Evolutionary conservation across 345 rosid species (phyloP), one percentile per base, ranked within the genome.

Genomic region (Eucalyptus pumila): DNA sequence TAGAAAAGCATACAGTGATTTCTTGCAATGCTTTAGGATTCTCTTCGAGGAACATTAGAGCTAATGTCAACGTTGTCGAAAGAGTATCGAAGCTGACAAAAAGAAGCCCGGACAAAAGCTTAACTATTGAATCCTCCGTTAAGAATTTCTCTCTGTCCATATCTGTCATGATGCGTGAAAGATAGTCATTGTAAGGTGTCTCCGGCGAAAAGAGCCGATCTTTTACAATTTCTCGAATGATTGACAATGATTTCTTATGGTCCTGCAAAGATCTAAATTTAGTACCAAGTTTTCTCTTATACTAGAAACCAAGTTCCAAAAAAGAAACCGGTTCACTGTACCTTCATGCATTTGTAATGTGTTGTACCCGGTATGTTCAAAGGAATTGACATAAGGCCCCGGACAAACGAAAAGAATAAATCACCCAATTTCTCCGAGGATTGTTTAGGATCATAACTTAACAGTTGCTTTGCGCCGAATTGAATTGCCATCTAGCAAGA

Each of bases 361-460:
- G 92, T 60, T 17, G 94, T 93, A 54, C 94, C 93, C 34, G 92
- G 94, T 27, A 93, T 83, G 52, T 93, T 91, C 52, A 92, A 11
- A 16, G 95, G 94, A 67, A 93, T 88, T 40, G 95, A 90, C 87
- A 92, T 37, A 26, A 90, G 87, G 30, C 90, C 89, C 14, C 26
- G 3, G 9, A 48, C 5, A 15, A 93, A 23, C 19, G 40, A 32
- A 2, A 48, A 60, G 30, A 86, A 92, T 44, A 19, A 81, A 8
- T 91, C 92, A 23, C 89, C 89, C 56, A 90, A 58, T 40, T 88
- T 89, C 48, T 51, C 34, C 4, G 86, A 32, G 37, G 80, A 87
- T 15, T 40, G 89, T 34, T 44, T 87, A 12, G 85, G 52, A 49
- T 94, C 92, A 44, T 86, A 89, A 34, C 94, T 62, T n/a, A 89